Evolutionary conservation across 306 rosid genomes (phyloP), one percentile per base, ranked within the genome.

Genomic region (Elaeagnus macrophylla): DNA sequence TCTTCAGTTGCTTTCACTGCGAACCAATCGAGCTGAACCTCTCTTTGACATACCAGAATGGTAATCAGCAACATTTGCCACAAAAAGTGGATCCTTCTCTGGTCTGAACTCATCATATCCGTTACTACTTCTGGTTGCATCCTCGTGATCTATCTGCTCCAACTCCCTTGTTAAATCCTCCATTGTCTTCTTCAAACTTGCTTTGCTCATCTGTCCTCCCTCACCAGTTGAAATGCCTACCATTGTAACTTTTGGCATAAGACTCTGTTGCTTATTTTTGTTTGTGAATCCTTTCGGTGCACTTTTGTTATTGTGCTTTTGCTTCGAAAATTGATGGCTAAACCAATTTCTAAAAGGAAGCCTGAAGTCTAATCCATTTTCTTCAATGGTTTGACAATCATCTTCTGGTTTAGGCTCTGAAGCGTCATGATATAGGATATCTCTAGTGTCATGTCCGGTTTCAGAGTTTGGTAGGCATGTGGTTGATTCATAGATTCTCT

Each of bases 211-310:
- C 53, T 74, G 83, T 49, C 88, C 88, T 36, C 82, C 69, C 57
- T 84, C 93, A 60, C 81, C 83, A 7, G 95, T 81, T 51, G 95
- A 87, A 63, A 93, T 75, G 18, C 99, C 99, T 41, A 93, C 88
- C 99, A 93, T 93, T 48, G 96, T 93, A 57, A 93, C 61, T 73
- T 93, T 93, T 1, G 96, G 99, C 60, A 88, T 87, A 55, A 84
- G 83, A 59, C 53, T 79, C 39, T 53, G 76, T 56, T 68, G 72
- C 19, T 37, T 25, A 61, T 66, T 75, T 60, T 74, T 72, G 54
- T 75, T 67, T 32, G 41, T 59, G 37, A 53, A 61, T 62, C 84
- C 75, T 48, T 54, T 63, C 11, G 83, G 40, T 3, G 60, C 17
- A 41, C 61, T 80, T 61, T 32, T 63, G 6, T 69, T 69, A 67